Conservation (phyloP, 139 green algal genomes). For the Limnomonas spitsbergensis region DNA sequence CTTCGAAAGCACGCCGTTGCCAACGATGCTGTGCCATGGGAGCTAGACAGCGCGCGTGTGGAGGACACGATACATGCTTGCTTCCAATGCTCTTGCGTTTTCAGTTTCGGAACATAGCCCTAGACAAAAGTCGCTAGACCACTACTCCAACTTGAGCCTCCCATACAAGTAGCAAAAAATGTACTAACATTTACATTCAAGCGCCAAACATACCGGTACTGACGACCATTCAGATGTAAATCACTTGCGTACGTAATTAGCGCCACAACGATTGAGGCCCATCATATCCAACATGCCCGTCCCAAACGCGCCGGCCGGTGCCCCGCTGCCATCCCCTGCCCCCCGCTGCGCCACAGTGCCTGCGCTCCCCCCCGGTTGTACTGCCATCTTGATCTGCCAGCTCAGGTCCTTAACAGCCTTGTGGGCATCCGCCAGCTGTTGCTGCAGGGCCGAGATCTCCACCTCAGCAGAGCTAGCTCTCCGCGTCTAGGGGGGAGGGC, state of each 20-base stretch:
- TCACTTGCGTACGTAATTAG: slow-evolving; percentile 1
- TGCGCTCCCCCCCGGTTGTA: slow-evolving; percentile 2
- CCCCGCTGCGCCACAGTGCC: no score
- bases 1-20: no score
- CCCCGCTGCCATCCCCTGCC: background rate
- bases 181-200: no score
- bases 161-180: no score
- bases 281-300: slow-evolving; percentile 42
- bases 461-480: slow-evolving; percentile 35
- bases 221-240: background rate
- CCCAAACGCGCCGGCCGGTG: background rate
- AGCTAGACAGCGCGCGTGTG: no score
- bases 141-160: no score
- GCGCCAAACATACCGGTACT: background rate
- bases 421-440: slow-evolving; percentile 34
- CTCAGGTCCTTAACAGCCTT: slow-evolving; percentile 41
- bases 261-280: slow-evolving; percentile 16
- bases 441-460: slow-evolving; percentile 26
- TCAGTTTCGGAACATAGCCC: no score
- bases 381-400: slow-evolving; percentile 51
- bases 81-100: no score
- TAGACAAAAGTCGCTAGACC: no score
- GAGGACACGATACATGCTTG: no score
- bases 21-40: no score
- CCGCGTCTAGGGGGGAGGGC: no score